phyloP scores from a whole-genome alignment of 164 flowering plant genomes.

The Litsea cubeba region DNA sequence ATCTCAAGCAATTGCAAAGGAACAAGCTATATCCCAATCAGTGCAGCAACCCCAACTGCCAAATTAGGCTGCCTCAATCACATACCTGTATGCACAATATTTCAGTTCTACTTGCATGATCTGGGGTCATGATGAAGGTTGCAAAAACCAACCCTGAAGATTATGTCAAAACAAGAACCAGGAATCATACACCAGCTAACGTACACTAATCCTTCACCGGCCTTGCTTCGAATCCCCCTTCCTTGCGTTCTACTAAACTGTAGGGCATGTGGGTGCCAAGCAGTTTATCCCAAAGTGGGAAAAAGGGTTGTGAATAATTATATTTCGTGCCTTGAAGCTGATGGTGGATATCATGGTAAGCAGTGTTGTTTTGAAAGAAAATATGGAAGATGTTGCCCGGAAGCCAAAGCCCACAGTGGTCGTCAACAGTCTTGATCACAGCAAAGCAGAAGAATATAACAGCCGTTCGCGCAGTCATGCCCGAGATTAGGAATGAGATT shows the following conservation, averaged over 20 bases:
- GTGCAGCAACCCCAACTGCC: background rate
- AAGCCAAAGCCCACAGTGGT: slow-evolving; percentile 85
- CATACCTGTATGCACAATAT: background rate
- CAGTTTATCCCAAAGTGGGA: slow-evolving; percentile 69
- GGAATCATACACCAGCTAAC: background rate
- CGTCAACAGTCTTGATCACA: slow-evolving; percentile 68
- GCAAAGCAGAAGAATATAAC: slow-evolving; percentile 78
- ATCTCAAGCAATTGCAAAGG: slow-evolving; percentile 3
- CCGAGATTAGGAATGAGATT: slow-evolving; percentile 62
- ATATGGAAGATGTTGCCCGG: slow-evolving; percentile 76
- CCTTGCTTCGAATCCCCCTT: slow-evolving; percentile 74
- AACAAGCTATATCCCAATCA: background rate
- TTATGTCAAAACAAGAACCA: background rate
- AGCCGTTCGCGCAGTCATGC: slow-evolving; percentile 75
- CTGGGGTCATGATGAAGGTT: background rate
- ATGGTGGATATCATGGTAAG: slow-evolving; percentile 85
- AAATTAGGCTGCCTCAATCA: slow-evolving; percentile 1
- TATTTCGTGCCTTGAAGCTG: slow-evolving; percentile 68
- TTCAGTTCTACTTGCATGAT: background rate
- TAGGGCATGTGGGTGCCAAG: slow-evolving; percentile 78
- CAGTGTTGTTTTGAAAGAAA: slow-evolving; percentile 68
- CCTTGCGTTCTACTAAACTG: slow-evolving; percentile 47
- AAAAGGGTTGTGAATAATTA: slow-evolving; percentile 82
- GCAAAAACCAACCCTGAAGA: background rate
- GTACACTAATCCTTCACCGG: slow-evolving; percentile 33